phyloP scores from a whole-genome alignment of 2,329 filamentous ascomycete species.

The Aspergillus vadensis region DNA sequence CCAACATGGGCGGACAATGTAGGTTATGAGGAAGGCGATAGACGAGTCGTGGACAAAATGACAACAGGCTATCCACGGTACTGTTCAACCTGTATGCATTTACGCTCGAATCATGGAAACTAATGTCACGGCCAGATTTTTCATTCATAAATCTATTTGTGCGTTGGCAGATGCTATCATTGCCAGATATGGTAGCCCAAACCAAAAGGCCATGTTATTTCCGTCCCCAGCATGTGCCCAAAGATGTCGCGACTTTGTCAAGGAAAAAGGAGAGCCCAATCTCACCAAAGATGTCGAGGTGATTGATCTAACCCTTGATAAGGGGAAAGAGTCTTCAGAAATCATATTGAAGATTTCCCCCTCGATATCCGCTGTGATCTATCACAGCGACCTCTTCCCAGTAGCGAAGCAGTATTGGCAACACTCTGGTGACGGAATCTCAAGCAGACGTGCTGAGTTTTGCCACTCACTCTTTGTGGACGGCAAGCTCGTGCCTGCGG shows the following conservation, averaged over 20 bases:
- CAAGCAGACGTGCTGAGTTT: constrained; percentile 2
- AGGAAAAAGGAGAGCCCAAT: neutral
- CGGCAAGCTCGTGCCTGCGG: neutral
- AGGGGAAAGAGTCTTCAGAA: neutral
- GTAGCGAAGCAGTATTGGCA: neutral
- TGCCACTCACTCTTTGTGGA: neutral
- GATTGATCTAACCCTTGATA: neutral
- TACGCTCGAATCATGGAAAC: neutral
- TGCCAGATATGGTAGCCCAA: neutral
- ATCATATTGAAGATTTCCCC: neutral
- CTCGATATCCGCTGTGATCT: neutral
- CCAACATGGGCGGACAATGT: constrained; percentile 1
- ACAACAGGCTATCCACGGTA: constrained; percentile 2
- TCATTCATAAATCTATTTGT: neutral
- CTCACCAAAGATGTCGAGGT: neutral
- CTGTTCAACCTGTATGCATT: neutral
- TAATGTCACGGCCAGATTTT: neutral
- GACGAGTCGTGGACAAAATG: neutral
- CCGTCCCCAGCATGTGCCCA: neutral
- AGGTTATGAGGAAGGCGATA: neutral
- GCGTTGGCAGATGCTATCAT: neutral
- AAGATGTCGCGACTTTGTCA: neutral
- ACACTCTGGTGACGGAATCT: neutral
- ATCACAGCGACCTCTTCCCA: neutral
- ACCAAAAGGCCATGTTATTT: neutral